These are phyloP conservation scores for Allantophomopsis cytisporea DNA, from an alignment of 2,329 filamentous ascomycete genomes.

Conservation along the genomic window DNA sequence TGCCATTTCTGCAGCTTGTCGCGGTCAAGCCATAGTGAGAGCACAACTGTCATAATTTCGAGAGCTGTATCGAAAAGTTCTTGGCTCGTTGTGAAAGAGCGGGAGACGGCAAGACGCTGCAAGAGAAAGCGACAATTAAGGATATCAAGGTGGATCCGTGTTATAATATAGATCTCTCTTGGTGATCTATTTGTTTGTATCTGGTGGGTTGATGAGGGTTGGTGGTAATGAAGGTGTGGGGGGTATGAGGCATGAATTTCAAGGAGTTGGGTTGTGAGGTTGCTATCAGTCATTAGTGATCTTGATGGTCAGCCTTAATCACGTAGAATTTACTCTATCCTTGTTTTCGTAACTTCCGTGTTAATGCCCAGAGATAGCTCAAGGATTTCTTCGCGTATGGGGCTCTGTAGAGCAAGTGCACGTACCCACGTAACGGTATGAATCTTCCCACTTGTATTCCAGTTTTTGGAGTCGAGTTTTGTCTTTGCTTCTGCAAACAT, in stretches of 20 bases:
- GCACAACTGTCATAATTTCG: constrained; percentile 12
- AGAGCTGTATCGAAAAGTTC: constrained; percentile 12
- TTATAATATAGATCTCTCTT: too few relatives aligned
- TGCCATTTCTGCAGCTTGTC: constrained; percentile 8
- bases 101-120: constrained; percentile 12
- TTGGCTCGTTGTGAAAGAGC: constrained; percentile 9
- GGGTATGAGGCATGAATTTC: too few relatives aligned
- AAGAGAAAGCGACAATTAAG: constrained; percentile 16
- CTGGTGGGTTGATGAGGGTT: too few relatives aligned
- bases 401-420: constrained; percentile 6
- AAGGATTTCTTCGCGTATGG: constrained; percentile 15
- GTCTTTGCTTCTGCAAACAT: constrained; percentile 5
- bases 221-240: too few relatives aligned
- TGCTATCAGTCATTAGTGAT: too few relatives aligned
- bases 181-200: too few relatives aligned
- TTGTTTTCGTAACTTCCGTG: not conserved
- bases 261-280: too few relatives aligned
- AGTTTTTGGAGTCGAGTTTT: constrained; percentile 11
- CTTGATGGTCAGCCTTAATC: not conserved
- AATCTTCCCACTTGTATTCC: constrained; percentile 10
- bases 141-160: constrained; percentile 1
- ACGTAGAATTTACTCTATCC: not conserved
- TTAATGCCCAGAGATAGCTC: constrained; percentile 14
- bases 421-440: constrained; percentile 7
- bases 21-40: constrained; percentile 14